These are phyloP conservation scores for Solanum infundibuliforme DNA, from an alignment of 257 asterid genomes.

Conservation along the genomic window DNA sequence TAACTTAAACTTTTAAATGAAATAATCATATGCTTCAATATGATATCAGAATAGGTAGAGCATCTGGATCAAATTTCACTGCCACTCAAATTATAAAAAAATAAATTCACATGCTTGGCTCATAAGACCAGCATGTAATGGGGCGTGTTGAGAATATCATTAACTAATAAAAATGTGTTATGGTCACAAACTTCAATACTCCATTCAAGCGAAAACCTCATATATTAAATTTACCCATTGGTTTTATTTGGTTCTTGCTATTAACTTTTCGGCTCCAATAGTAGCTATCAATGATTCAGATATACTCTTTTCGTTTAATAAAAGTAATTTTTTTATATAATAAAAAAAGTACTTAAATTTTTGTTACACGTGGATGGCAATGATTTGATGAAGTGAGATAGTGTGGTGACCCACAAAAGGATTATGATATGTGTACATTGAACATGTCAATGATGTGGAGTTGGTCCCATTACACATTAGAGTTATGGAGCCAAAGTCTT, in stretches of 20 bases:
- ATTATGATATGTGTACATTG: neutral
- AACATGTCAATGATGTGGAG: slow-evolving; percentile 10
- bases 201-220: neutral
- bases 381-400: slow-evolving; percentile 28
- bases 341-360: no score
- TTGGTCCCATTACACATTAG: slow-evolving; percentile 10
- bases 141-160: neutral
- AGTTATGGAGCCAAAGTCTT: slow-evolving; percentile 20
- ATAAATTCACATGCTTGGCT: neutral
- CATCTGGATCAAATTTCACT: neutral
- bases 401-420: slow-evolving; percentile 19
- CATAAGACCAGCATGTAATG: rapidly evolving
- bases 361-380: slow-evolving; percentile 11
- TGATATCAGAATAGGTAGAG: no score
- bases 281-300: no score
- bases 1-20: no score
- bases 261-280: neutral
- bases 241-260: no score
- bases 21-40: no score
- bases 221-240: no score
- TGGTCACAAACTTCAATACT: neutral
- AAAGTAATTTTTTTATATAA: neutral
- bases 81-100: no score
- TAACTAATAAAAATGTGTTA: no score
- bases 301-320: no score